Base-by-base conservation (phyloP, 306 rosid species). In the Calophaca sinica region DNA sequence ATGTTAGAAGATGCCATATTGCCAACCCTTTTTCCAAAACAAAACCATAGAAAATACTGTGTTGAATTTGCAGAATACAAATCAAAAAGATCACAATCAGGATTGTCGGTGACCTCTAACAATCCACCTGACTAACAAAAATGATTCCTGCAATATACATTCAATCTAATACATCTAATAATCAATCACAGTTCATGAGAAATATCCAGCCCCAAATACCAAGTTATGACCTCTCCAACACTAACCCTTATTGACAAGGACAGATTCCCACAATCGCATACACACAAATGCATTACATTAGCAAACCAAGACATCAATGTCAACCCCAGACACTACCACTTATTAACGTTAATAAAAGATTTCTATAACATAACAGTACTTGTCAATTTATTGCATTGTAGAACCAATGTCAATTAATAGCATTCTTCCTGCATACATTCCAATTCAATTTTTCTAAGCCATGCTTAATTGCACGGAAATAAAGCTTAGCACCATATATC, bases 271-370 rank as follows among this genome's bases (percentile, higher is more conserved):
- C 41, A 62, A 39, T 62, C 1, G 51, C 6, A 15, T n/a, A 13
- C 28, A 44, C 29, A 58, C 15, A 46, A 32, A 72, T 44, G 39
- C n/a, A 55, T 72, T 9, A 46, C 77, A 58, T 15, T 32, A 59
- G 10, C 62, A 62, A 33, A 15, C 52, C 38, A 35, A 9, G 42
- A 42, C 6, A 42, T n/a, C 77, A 72, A 42, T 29, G 28, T 57
- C 52, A 55, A 11, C 31, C 13, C 8, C 67, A 61, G 61, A 70
- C 26, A 53, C 31, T 9, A 5, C 14, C 33, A 12, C 61, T 35
- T 5, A 28, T 9, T n/a, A 35, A 20, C 26, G 26, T 20, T n/a
- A 33, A 36, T 10, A 35, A 70, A 52, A 20, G 39, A 39, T 26
- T 26, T 57, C 53, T 2, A 1, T 4, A 71, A 39, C 9, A 35